Conservation (phyloP, 1,284 basidiomycete species). For the Agroathelia rolfsii region DNA sequence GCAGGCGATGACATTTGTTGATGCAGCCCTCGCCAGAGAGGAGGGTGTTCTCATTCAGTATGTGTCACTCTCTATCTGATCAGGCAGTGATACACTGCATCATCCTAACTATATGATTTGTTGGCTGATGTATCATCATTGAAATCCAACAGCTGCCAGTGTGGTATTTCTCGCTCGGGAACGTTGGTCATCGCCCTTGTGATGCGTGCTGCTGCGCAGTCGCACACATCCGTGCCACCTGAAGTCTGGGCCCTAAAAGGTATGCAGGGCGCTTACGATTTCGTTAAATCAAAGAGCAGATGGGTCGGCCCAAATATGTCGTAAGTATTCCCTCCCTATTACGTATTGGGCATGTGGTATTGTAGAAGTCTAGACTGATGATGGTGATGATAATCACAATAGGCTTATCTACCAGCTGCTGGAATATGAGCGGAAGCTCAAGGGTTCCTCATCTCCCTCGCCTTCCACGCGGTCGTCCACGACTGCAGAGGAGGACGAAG, state of each 20-base stretch:
- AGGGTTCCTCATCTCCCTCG: slow-evolving; percentile 38
- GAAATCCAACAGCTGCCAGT: slow-evolving; percentile 91
- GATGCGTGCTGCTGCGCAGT: slow-evolving; percentile 83
- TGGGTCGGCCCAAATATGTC: slow-evolving; percentile 94
- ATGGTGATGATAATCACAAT: slow-evolving; percentile 13
- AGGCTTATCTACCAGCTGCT: slow-evolving; percentile 95
- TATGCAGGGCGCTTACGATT: slow-evolving; percentile 91
- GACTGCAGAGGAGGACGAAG: slow-evolving; percentile 63
- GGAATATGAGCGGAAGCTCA: slow-evolving; percentile 83
- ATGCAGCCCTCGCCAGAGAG: slow-evolving; percentile 61
- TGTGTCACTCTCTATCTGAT: slow-evolving; percentile 23
- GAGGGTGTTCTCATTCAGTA: slow-evolving; percentile 85
- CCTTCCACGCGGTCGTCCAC: slow-evolving; percentile 43
- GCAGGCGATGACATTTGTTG: slow-evolving; percentile 73
- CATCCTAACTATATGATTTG: slow-evolving; percentile 16
- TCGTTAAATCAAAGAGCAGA: slow-evolving; percentile 81
- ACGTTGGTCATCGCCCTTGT: slow-evolving; percentile 90
- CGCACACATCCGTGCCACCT: slow-evolving; percentile 53
- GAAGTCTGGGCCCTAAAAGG: slow-evolving; percentile 74
- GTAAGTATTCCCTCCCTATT: slow-evolving; percentile 42
- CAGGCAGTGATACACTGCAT: background rate
- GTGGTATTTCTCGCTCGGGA: slow-evolving; percentile 90
- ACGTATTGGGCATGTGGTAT: no score
- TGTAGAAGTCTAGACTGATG: no score
- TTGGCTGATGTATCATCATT: no score